Evolutionary conservation across 2,329 filamentous ascomycete genomes (phyloP).

Genomic region (Cryphonectria nitschkei): DNA sequence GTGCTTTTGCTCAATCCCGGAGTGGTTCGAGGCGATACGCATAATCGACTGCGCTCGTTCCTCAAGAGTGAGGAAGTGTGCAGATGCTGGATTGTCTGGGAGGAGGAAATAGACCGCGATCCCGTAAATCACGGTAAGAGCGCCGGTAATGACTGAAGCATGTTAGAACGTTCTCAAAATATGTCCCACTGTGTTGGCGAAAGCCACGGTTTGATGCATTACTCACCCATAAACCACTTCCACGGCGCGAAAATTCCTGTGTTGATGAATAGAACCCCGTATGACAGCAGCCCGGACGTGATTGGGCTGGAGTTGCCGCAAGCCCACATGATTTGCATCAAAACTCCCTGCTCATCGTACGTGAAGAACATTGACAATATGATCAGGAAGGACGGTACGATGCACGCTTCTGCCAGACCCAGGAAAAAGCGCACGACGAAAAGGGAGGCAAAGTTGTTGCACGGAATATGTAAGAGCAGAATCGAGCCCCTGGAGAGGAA

Average conservation of each 20-base stretch:
- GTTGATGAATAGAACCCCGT: constrained; percentile 39
- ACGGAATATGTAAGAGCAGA: constrained; percentile 37
- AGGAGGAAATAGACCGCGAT: constrained; percentile 28
- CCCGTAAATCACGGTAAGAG: constrained; percentile 30
- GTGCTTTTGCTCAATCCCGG: constrained; percentile 42
- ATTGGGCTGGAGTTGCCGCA: constrained; percentile 41
- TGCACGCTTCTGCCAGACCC: constrained; percentile 35
- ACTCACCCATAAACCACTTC: constrained; percentile 44
- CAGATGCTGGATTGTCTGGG: constrained; percentile 30
- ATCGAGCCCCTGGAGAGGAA: constrained; percentile 35
- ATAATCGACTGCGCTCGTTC: constrained; percentile 41
- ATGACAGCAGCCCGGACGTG: constrained; percentile 39
- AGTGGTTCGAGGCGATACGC: constrained; percentile 41
- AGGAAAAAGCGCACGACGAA: constrained; percentile 38
- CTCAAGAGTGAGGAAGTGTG: constrained; percentile 38
- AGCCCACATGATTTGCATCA: constrained; percentile 46
- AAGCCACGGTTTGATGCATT: background rate
- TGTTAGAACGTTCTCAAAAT: background rate
- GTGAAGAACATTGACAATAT: constrained; percentile 43
- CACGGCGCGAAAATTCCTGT: constrained; percentile 42
- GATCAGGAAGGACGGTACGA: constrained; percentile 33
- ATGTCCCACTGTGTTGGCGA: background rate
- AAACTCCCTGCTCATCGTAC: constrained; percentile 40
- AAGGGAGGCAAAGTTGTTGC: constrained; percentile 34
- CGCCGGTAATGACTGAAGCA: constrained; percentile 30